Evolutionary conservation across 1,284 basidiomycete genomes (phyloP), one percentile per base, ranked within the genome.

Genomic region (Melanopsichium pennsylvanicum): DNA sequence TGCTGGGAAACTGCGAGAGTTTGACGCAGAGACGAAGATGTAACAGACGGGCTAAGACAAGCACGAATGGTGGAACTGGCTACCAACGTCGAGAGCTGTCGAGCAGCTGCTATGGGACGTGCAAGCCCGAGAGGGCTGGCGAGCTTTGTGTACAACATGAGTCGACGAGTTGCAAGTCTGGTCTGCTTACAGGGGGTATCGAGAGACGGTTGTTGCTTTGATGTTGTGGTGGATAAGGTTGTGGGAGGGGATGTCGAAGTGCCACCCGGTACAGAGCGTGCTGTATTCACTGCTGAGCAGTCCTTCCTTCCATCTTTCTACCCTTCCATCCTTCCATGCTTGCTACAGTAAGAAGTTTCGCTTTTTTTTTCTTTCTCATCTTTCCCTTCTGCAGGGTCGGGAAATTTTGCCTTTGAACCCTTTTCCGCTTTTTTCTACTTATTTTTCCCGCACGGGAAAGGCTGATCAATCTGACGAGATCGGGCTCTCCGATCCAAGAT

Each of bases 101-200:
- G 60, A 33, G 52, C 54, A 15, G 44, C 45, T 2, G 33, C 52
- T 19, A 42, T 29, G 9, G 52, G 39, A 15, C 60, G 60, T 23
- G 43, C 54, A 4, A 63, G 54, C 48, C 39, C 54, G 9, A 57
- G 43, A 13, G 60, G 60, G 44, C 54, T 47, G 7, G 48, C 36
- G 15, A 63, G 27, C 34, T 57, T 63, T 38, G 60, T 57, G 35
- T 63, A 63, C 54, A 63, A 25, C 60, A 63, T 63, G 12, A 48
- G 19, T 40, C 52, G 29, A 42, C 31, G 13, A 18, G 8, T 16
- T 39, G 35, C 42, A 50, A 42, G 33, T 29, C 10, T 23, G 13
- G 27, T n/a, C n/a, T 26, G 39, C 37, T 41, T 48, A 39, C 43
- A 31, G 11, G 19, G 49, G 12, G n/a, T 38, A 29, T 10, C 1